A percentile compares a stretch with the other conserved stretches of the same genome.
Conservation (phyloP, 2,329 filamentous ascomycete genomes). For the Fusarium nelsonii region DNA sequence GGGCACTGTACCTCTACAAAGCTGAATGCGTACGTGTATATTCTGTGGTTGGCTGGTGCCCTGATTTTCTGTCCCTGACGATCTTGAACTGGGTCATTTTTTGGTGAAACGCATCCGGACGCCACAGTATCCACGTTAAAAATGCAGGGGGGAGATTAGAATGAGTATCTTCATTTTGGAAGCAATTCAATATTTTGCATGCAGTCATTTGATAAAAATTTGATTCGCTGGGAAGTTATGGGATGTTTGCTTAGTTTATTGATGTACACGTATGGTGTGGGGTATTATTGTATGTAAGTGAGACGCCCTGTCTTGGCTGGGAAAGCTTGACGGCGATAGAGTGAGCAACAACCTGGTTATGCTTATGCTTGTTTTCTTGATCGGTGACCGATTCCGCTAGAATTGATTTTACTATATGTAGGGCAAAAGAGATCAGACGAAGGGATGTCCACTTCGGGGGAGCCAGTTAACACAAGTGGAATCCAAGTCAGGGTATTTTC, state of each 20-base stretch:
- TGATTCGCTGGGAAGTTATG: constrained; percentile 40
- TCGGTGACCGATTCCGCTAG: not conserved
- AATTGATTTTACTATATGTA: not conserved
- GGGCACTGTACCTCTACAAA: constrained; percentile 1
- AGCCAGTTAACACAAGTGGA: not conserved
- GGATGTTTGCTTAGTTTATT: constrained; percentile 13
- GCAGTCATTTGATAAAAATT: constrained; percentile 3
- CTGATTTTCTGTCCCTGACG: constrained; percentile 45
- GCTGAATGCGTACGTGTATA: constrained; percentile 14
- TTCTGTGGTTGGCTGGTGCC: constrained; percentile 14
- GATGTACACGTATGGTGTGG: constrained; percentile 17
- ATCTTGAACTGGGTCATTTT: constrained; percentile 21
- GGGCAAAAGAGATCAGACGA: not conserved
- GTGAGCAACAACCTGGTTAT: constrained; percentile 2
- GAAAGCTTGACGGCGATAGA: constrained; percentile 23
- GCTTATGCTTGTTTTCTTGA: constrained; percentile 6
- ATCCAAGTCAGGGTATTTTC: not conserved
- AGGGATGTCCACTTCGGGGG: not conserved
- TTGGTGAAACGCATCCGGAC: constrained; percentile 44
- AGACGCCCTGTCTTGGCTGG: constrained; percentile 17
- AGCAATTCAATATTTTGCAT: constrained; percentile 1
- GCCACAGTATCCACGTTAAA: constrained; percentile 46
- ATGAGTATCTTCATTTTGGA: constrained; percentile 26
- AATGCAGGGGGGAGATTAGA: constrained; percentile 37
- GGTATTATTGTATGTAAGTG: not conserved